Percentiles rank a stretch among this genome's conserved stretches.
phyloP scores from a whole-genome alignment of 2,329 filamentous ascomycete species.

The Ophiostoma ulmi region DNA sequence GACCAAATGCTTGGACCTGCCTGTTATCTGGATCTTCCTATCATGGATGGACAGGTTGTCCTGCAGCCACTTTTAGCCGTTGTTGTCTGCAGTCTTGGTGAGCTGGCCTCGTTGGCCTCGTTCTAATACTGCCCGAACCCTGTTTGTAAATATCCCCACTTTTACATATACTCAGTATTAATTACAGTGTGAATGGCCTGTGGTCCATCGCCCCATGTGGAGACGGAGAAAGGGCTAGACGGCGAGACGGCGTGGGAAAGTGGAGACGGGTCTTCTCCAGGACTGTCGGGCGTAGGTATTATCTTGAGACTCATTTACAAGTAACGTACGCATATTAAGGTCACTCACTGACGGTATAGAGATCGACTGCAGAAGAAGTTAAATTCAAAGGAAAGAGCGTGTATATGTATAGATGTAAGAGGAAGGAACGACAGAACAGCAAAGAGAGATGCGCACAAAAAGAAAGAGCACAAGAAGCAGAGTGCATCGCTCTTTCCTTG shows the following conservation, averaged over 20 bases:
- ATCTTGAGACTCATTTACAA: not conserved
- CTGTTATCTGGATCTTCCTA: not conserved
- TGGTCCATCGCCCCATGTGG: not conserved
- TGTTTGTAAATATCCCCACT: not conserved
- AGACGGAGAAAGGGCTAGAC: not conserved
- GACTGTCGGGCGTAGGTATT: not conserved
- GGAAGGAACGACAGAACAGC: not conserved
- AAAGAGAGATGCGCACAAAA: not conserved
- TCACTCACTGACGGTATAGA: not conserved
- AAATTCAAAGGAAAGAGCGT: not conserved
- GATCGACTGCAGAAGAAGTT: not conserved
- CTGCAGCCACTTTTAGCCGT: not conserved
- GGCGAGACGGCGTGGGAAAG: not conserved
- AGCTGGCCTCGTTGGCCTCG: too few relatives aligned
- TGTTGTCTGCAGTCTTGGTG: too few relatives aligned
- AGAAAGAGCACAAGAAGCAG: not conserved
- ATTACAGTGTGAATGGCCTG: constrained; percentile 9
- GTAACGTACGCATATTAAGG: not conserved
- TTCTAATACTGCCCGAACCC: not conserved
- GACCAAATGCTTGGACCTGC: too few relatives aligned
- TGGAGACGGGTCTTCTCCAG: not conserved
- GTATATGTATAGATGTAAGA: not conserved
- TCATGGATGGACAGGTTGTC: not conserved
- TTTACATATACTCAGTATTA: not conserved
- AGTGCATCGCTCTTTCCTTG: not conserved